Conservation (phyloP, 352 stramenopile genomes). For the Phytophthora chlamydospora region DNA sequence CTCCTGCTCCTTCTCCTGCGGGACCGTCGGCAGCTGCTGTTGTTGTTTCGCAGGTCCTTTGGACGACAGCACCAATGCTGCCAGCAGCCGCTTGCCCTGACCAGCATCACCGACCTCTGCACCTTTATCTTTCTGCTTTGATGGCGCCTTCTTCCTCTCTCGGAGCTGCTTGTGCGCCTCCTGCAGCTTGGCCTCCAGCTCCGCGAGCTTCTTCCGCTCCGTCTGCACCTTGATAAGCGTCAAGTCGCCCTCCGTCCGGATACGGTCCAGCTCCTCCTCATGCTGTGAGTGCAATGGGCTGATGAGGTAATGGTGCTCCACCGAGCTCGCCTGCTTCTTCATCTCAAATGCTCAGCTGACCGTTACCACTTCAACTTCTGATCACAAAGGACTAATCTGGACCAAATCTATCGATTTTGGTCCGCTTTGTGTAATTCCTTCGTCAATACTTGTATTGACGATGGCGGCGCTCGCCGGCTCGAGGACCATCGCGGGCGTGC, state of each 20-base stretch:
- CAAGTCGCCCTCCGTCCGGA: slow-evolving; percentile 71
- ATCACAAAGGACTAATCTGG: no score
- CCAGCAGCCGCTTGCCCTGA: not conserved
- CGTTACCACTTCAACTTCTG: not conserved
- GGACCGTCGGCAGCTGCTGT: slow-evolving; percentile 2
- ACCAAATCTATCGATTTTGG: no score
- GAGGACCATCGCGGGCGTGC: slow-evolving; percentile 54
- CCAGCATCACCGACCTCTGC: not conserved
- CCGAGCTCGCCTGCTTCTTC: slow-evolving; percentile 12
- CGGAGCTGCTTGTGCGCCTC: slow-evolving; percentile 85
- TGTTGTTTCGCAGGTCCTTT: slow-evolving; percentile 18
- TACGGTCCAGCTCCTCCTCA: slow-evolving; percentile 91
- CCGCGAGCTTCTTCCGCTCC: slow-evolving; percentile 88
- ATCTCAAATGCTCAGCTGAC: not conserved
- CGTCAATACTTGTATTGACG: not conserved
- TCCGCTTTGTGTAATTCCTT: no score
- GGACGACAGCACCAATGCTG: slow-evolving; percentile 4
- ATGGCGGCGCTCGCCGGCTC: slow-evolving; percentile 19
- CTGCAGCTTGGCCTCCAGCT: slow-evolving; percentile 88
- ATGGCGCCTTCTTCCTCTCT: slow-evolving; percentile 81
- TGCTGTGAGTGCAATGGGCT: slow-evolving; percentile 31
- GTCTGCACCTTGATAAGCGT: slow-evolving; percentile 74
- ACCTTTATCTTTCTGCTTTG: slow-evolving; percentile 24
- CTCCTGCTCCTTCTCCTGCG: slow-evolving; percentile 14
- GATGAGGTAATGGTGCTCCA: slow-evolving; percentile 13